Base-by-base conservation (phyloP, 371 early-diverging fungal species). In the Gilbertella persicaria region DNA sequence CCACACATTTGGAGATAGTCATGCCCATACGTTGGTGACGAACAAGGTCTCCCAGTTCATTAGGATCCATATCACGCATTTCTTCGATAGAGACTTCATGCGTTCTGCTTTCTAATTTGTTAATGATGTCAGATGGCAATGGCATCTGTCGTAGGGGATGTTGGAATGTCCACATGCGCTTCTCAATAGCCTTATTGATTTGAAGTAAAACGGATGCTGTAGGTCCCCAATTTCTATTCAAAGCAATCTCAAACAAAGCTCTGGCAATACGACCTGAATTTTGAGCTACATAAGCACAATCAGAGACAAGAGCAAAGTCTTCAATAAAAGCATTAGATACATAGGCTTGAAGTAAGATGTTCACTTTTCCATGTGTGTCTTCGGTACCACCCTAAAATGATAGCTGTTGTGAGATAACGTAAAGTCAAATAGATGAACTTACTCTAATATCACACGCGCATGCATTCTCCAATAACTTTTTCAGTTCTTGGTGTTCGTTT, bases 111-210 rank as follows among this genome's bases (percentile, higher is more conserved):
- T 94, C 91, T 28, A 97, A 64, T 53, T 92, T 92, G 43, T 77
- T 64, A 41, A 92, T 69, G 16, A 95, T 83, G 8, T 91, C 93
- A 10, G 54, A 61, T 0, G 94, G 88, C 0, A 95, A 60, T 0
- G 78, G 85, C 78, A 96, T 93, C 64, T 97, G 98, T 8, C 78
- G 69, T 16, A 98, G 69, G 0, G 97, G 95, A 60, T 95, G 94
- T 64, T 97, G 95, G 60, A 91, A 95, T 3, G 92, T 84, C 99
- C 99, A 98, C 90, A 96, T 89, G 20, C 86, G 83, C 50, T 85
- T 84, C 50, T 97, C 97, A 14, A 97, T 85, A 2, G 93, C 85
- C 64, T 94, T 93, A 66, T 93, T 92, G 48, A 98, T 73, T 4
- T 88, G 83, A 16, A 96, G 80, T 26, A 96, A 77, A 5, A 88